Base-by-base conservation (phyloP, 306 rosid genomes). In the Sicyos edulis region DNA sequence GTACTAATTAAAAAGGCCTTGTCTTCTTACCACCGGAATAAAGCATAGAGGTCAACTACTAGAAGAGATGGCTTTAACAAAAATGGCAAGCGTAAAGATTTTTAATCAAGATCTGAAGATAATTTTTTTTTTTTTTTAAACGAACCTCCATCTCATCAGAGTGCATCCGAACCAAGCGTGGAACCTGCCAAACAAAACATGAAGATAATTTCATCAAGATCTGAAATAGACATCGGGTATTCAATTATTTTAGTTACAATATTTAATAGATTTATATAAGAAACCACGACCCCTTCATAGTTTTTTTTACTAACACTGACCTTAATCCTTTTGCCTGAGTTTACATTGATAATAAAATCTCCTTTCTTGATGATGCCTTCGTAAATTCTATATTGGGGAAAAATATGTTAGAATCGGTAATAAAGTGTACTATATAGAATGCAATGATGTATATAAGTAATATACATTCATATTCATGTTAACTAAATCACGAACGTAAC, bases 131-230 rank as follows among this genome's bases (percentile, higher is more conserved):
- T n/a, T n/a, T n/a, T n/a, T n/a, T n/a, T n/a, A n/a, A n/a, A n/a
- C n/a, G n/a, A n/a, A n/a, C 99, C 99, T 93, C 96, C 97, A 93
- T 85, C 87, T 93, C 99, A 80, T 89, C 68, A 10, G 99, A 86
- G 83, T 93, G 99, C 99, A 93, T 80, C 80, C 96, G 91, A 74
- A 87, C 96, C 95, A 93, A 87, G 74, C 97, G 99, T 70, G 99
- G 96, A 82, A 93, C 88, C 99, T 93, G 87, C 32, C 32, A 26
- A 26, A 26, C 59, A 81, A 15, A 70, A n/a, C 54, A 67, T 20
- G 45, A 8, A 49, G 19, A 47, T 44, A 68, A 16, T 20, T 15
- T 14, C 21, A 16, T 21, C 13, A 49, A 45, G 7, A 50, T 58
- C 19, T 75, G 19, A 45, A 45, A 67, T 6, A 67, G 56, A 3